Evolutionary conservation across 345 rosid genomes (phyloP).

Genomic region (Arabidopsis thaliana): DNA sequence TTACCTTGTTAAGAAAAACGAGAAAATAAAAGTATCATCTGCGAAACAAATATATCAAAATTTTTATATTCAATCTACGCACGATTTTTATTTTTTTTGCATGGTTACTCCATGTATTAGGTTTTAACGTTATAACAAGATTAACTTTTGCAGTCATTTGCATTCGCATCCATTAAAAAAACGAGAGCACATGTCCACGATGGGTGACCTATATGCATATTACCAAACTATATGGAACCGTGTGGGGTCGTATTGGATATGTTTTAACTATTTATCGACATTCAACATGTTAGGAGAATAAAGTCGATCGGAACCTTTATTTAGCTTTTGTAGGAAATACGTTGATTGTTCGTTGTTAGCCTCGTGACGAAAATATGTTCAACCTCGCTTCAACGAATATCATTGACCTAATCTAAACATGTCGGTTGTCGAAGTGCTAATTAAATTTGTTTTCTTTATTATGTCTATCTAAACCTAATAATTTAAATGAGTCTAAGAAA

Average conservation of each 20-base stretch:
- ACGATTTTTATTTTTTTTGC: neutral
- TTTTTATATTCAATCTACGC: too few species aligned
- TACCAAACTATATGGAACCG: constrained; percentile 33
- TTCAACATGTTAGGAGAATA: constrained; percentile 35
- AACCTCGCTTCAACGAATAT: constrained; percentile 34
- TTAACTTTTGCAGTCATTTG: constrained; percentile 15
- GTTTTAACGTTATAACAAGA: neutral
- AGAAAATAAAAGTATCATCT: neutral
- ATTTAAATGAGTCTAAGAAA: neutral
- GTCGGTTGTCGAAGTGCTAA: constrained; percentile 12
- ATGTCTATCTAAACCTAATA: neutral
- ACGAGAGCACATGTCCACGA: constrained; percentile 39
- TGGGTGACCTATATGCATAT: constrained; percentile 39
- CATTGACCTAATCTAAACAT: constrained; percentile 14
- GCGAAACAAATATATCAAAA: neutral
- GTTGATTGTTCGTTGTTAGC: constrained; percentile 32
- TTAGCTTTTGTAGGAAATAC: constrained; percentile 27
- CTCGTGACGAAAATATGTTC: constrained; percentile 26
- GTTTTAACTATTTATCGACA: constrained; percentile 41
- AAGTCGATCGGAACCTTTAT: constrained; percentile 17
- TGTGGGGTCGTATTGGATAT: constrained; percentile 37
- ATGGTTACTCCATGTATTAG: constrained; percentile 20
- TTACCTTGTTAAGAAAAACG: neutral
- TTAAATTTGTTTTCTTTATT: neutral
- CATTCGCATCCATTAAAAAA: constrained; percentile 6